Evolutionary conservation across 1,284 basidiomycete species (phyloP), one percentile per base, ranked within the genome.

Genomic region (Caloboletus firmus): DNA sequence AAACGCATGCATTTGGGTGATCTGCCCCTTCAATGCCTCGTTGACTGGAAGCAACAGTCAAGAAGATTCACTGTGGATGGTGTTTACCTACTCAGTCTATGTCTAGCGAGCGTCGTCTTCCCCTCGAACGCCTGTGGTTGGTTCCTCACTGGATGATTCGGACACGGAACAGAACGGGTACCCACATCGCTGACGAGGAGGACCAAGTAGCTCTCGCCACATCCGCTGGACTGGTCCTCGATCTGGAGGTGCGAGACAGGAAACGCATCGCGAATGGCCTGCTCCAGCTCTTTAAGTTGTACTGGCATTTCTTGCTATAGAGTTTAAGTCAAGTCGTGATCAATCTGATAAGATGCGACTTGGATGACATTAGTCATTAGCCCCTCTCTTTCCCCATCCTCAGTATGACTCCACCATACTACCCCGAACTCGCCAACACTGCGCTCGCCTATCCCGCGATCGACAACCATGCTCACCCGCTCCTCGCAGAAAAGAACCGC

Each of bases 1-100:
- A 70, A 92, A 92, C 5, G 89, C 90, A 62, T 92, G 89, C 80
- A 92, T 85, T 56, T 86, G 79, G 0, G 85, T 75, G 54, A 92
- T 91, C 62, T 91, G 77, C 8, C 74, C 72, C 72, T 88, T 91
- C 65, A 92, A 66, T 13, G 84, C 62, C 31, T 89, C 85, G 64
- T 92, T 91, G 52, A 92, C 89, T 91, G 52, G 22, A 40, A 42
- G 4, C 20, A 49, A 47, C 13, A 30, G 41, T 59, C 44, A 56
- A 45, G 4, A 35, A 28, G 11, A 32, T 12, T 37, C 42, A 22
- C 12, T 5, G 37, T 37, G 18, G 10, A 40, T 24, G 24, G 66
- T 10, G 30, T 24, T 35, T 18, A 58, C 79, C 55, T 62, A 91
- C 89, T 80, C 66, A 82, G 74, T 43, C 82, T 75, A 66, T 92